These are phyloP conservation scores for Colletotrichum lupini DNA, from an alignment of 2,329 filamentous ascomycete species.

Conservation along the genomic window DNA sequence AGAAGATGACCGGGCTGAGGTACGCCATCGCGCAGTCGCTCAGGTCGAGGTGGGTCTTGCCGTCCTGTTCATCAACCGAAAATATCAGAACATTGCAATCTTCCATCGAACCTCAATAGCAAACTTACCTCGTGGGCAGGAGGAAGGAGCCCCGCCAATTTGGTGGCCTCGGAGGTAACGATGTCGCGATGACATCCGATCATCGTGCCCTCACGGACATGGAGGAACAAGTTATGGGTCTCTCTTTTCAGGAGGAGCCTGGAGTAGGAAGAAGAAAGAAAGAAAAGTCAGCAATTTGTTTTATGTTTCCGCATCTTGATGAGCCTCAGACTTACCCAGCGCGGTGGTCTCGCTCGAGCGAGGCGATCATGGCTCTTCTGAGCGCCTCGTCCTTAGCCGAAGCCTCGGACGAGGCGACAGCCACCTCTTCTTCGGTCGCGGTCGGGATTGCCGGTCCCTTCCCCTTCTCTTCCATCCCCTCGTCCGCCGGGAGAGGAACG, in stretches of 20 bases:
- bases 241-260: background rate
- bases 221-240: conserved; percentile 1
- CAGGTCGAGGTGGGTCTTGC: conserved; percentile 36
- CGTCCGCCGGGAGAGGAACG: background rate
- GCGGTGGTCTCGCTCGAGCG: conserved; percentile 13
- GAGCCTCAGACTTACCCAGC: background rate
- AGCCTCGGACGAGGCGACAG: background rate
- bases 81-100: background rate
- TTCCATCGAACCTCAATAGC: background rate
- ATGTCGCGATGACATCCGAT: conserved; percentile 46
- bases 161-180: conserved; percentile 45
- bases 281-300: background rate
- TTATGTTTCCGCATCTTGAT: too few species aligned
- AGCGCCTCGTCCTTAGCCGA: background rate
- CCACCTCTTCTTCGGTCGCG: background rate
- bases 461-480: background rate
- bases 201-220: background rate
- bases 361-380: conserved; percentile 9
- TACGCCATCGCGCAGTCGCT: background rate
- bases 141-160: conserved; percentile 47
- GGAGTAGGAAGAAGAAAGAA: background rate
- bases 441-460: background rate
- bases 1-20: background rate
- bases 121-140: conserved; percentile 41
- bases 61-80: conserved; percentile 39